These are phyloP conservation scores for Prunella vulgaris DNA, from an alignment of 257 asterid species.

Conservation along the genomic window DNA sequence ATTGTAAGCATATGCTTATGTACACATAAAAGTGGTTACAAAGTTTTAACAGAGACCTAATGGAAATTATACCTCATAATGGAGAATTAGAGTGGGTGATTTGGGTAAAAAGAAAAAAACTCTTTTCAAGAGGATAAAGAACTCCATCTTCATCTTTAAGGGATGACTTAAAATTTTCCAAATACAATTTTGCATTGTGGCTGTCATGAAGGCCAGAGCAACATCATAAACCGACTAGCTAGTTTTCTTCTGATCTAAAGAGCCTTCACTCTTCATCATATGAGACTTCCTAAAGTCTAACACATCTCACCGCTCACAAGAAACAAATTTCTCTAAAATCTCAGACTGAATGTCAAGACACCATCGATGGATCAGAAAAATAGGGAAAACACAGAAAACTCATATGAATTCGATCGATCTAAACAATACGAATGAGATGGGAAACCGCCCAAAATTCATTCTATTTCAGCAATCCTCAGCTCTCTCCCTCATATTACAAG, in stretches of 20 bases:
- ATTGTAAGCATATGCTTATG: too few species aligned
- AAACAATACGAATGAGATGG: background rate
- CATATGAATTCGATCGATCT: background rate
- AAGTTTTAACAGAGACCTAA: too few species aligned
- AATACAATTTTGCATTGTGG: background rate
- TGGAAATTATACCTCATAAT: too few species aligned
- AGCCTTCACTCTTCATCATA: background rate
- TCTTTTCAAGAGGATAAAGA: slow-evolving; percentile 94
- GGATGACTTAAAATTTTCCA: slow-evolving; percentile 46
- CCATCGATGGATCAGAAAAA: background rate
- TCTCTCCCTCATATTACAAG: background rate
- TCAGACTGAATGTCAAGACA: background rate
- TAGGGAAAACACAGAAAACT: background rate
- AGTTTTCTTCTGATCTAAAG: background rate
- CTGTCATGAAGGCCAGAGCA: slow-evolving; percentile 6
- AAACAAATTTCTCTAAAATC: background rate
- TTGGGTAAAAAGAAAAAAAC: too few species aligned
- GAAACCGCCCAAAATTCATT: background rate
- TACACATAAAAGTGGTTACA: too few species aligned
- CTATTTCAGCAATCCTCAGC: background rate
- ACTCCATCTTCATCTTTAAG: slow-evolving; percentile 96
- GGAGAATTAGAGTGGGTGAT: too few species aligned
- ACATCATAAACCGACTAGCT: slow-evolving; percentile 50
- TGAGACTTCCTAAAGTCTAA: background rate
- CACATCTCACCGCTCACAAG: background rate